Percentiles rank a stretch among this genome's conserved stretches.
phyloP scores from a whole-genome alignment of 176 grass and related monocot genomes.

The Aegilops sharonensis region DNA sequence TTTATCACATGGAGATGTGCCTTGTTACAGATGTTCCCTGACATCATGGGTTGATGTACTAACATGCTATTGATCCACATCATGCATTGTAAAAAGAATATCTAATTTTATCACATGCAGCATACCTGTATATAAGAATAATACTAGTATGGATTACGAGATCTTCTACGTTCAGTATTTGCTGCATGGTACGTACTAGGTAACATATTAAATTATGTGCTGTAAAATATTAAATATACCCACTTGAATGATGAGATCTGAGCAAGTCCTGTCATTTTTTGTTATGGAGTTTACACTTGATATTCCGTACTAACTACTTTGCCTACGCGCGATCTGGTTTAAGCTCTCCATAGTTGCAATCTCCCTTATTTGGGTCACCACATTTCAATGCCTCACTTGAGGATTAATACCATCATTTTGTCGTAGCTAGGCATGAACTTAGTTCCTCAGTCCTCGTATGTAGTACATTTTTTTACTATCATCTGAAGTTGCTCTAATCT shows the following conservation, averaged over 20 bases:
- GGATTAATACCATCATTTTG: neutral
- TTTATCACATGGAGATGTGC: neutral
- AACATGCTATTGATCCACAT: neutral
- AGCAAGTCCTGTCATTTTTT: neutral
- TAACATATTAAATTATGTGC: neutral
- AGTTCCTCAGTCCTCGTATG: neutral
- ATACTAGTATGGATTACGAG: neutral
- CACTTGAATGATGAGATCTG: neutral
- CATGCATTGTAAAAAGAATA: neutral
- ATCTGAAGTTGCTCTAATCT: conserved; percentile 13
- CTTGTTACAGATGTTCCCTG: neutral
- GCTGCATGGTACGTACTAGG: neutral
- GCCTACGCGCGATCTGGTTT: neutral
- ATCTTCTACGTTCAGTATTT: neutral
- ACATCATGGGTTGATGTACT: neutral
- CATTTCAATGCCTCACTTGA: neutral
- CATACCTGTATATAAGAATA: neutral
- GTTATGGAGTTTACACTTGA: neutral
- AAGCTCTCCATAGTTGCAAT: neutral
- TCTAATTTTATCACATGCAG: neutral
- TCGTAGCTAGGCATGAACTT: neutral
- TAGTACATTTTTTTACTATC: neutral
- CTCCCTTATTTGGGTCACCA: neutral
- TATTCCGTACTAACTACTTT: neutral
- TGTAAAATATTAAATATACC: neutral